Conservation (phyloP, 2,329 filamentous ascomycete genomes). For the Ascochyta fabae region DNA sequence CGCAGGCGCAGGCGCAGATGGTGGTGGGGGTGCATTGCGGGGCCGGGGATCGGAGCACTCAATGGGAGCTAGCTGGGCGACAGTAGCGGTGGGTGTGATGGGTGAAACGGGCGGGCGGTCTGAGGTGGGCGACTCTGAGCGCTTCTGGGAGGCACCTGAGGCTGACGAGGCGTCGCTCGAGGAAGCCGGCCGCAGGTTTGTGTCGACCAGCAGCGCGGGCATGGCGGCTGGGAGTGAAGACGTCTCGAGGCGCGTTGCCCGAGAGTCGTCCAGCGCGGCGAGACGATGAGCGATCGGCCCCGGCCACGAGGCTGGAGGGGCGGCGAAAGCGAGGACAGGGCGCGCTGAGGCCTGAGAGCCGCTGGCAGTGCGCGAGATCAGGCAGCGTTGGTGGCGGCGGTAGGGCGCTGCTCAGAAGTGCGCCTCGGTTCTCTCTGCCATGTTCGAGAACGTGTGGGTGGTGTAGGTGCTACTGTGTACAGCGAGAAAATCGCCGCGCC, state of each 20-base stretch:
- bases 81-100: slow-evolving; percentile 47
- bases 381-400: slow-evolving; percentile 7
- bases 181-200: slow-evolving; percentile 31
- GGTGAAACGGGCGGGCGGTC: slow-evolving; percentile 49
- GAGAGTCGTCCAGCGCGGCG: slow-evolving; percentile 20
- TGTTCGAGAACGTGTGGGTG: slow-evolving; percentile 10
- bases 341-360: slow-evolving; percentile 3
- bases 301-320: slow-evolving; percentile 11
- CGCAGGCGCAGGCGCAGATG: slow-evolving; percentile 7
- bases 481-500: slow-evolving; percentile 6
- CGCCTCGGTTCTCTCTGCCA: slow-evolving; percentile 8
- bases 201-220: slow-evolving; percentile 47
- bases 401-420: slow-evolving; percentile 12
- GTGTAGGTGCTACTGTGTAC: neutral
- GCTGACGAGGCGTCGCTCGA: slow-evolving; percentile 35
- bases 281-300: slow-evolving; percentile 11
- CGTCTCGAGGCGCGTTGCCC: slow-evolving; percentile 27
- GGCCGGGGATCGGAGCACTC: slow-evolving; percentile 34
- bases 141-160: slow-evolving; percentile 27
- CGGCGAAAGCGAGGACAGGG: slow-evolving; percentile 5
- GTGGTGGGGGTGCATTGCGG: slow-evolving; percentile 38
- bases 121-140: slow-evolving; percentile 43
- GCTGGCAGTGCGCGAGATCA: neutral
- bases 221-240: slow-evolving; percentile 39
- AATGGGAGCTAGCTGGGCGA: slow-evolving; percentile 44